Base-by-base conservation (phyloP, 2,329 filamentous ascomycete genomes). In the Cylindrodendrum hubeiense region DNA sequence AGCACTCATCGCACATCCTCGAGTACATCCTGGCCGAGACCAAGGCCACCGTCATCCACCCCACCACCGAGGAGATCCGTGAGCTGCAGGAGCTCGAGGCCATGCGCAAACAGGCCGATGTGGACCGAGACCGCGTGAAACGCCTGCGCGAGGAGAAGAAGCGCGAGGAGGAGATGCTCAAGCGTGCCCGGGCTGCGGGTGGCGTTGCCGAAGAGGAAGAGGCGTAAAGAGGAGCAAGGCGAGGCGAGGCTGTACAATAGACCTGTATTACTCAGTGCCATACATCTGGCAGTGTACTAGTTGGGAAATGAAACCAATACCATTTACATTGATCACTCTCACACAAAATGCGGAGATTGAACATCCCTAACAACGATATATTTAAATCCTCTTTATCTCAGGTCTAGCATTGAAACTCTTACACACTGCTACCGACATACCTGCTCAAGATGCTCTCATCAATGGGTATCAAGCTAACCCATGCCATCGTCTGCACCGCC, bases 1-100 rank as follows among this genome's bases (percentile, higher is more conserved):
- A 87, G 71, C 83, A 83, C 64, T 89, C 89, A 46, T 81, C 84
- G 3, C 83, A 88, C 37, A 94, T 95, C 65, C 80, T 94, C 19
- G 79, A 84, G 52, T 84, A 87, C 63, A 84, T 95, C 57, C 76
- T 94, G 41, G 80, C 82, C 63, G 83, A 89, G 77, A 92, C 91
- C 21, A 86, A 87, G 21, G 92, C 91, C 10, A 78, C 82, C 26
- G 76, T 81, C 24, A 76, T 94, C 1, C 74, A 84, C 65, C 83
- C 90, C 3, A 90, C 87, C 1, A 78, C 81, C 3, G 85, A 90
- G 74, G 91, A 95, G 71, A 74, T 83, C 63, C 80, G 82, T 55
- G 84, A 90, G 80, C 79, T 92, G 79, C 80, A 80, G 68, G 84
- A 87, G 71, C 73, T 93, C 15, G 83, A 87, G 71, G 87, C 89